Percentiles rank a stretch among this genome's conserved stretches.
These are phyloP conservation scores for Endocarpon pusillum DNA, from an alignment of 495 filamentous ascomycete species.

Conservation along the genomic window DNA sequence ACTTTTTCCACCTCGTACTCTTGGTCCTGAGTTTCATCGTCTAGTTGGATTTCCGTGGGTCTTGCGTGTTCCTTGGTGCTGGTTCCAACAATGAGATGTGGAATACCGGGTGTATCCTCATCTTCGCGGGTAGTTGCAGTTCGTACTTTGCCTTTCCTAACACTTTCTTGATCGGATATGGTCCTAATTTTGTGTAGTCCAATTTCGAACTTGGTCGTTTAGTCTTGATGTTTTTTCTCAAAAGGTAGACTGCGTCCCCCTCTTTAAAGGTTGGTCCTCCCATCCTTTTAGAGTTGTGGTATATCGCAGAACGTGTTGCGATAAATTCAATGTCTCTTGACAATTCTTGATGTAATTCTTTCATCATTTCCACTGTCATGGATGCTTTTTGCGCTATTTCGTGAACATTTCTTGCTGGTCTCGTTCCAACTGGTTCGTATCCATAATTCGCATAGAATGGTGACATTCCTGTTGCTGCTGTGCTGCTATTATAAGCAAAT, in stretches of 20 bases:
- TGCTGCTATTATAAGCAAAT: neutral
- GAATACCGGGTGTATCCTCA: neutral
- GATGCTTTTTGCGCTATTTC: neutral
- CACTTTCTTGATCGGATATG: neutral
- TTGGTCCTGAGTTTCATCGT: too few species aligned
- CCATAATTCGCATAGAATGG: neutral
- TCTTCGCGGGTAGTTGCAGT: neutral
- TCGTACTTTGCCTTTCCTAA: neutral
- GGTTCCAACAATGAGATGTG: neutral
- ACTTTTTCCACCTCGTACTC: too few species aligned
- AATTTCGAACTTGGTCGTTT: neutral
- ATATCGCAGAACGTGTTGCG: neutral
- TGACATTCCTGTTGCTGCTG: neutral
- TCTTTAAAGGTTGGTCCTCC: neutral
- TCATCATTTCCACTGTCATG: neutral
- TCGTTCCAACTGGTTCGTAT: neutral
- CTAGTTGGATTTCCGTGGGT: too few species aligned
- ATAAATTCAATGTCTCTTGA: neutral
- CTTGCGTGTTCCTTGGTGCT: too few species aligned
- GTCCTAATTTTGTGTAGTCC: conserved; percentile 1
- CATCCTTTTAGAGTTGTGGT: neutral
- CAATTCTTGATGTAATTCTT: neutral
- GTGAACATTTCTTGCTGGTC: neutral
- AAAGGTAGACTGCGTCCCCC: neutral
- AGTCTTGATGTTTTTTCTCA: conserved; percentile 1